Base-by-base conservation (phyloP, 1,284 basidiomycete genomes). In the Quambalaria eucalypti region DNA sequence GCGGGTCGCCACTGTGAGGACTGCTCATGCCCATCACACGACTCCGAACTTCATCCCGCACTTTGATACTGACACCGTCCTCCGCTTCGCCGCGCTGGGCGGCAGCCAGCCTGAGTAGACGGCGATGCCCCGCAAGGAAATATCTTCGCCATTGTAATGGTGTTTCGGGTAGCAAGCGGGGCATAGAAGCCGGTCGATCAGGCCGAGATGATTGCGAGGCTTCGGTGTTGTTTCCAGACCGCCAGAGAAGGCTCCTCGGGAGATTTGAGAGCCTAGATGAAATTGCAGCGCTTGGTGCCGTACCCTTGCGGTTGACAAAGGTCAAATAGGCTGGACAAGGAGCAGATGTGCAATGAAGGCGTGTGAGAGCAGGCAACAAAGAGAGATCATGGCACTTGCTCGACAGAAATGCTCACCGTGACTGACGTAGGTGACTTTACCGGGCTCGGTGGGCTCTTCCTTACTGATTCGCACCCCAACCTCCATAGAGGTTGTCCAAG, bases 401-500 rank as follows among this genome's bases (percentile, higher is more conserved):
- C n/a, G n/a, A n/a, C n/a, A n/a, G n/a, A n/a, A n/a, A 7, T 23
- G 33, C 31, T 54, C 26, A 36, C 42, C 71, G 52, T 77, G 76
- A 51, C 71, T 74, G 61, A 73, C 76, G 51, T 77, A 77, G 1
- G 62, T 61, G 4, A 67, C 56, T 67, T 0, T 60, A 64, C 21
- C 60, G 8, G 31, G 31, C 8, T 33, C 31, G 16, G 8, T 16
- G 8, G 64, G 52, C 21, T 68, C 63, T 49, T 77, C 76, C 28
- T 69, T 65, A 48, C 70, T 68, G 33, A 78, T 73, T 10, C 70
- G 55, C 8, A 78, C 71, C 14, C 77, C 77, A 49, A 76, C 74
- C 54, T 78, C 77, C 63, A 73, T 67, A 48, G 65, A 73, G 58
- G 60, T 67, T 1, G 71, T 71, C 76, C 76, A 78, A 2, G 76